These are phyloP conservation scores for Candida coquimbonensis DNA, from an alignment of 805 yeast species.

Conservation along the genomic window DNA sequence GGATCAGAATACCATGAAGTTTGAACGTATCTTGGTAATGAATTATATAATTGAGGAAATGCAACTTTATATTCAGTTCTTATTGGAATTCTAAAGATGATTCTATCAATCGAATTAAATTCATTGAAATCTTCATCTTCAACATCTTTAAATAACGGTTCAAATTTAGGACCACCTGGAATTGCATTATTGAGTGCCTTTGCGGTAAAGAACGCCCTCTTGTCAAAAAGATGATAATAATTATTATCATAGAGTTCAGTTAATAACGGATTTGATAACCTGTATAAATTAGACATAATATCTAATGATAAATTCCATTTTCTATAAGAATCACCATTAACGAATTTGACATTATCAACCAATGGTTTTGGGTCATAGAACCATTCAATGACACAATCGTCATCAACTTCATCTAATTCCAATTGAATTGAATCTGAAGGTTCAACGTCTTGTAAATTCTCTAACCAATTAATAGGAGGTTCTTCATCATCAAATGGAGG, in stretches of 20 bases:
- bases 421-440: conserved; percentile 65
- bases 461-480: conserved; percentile 81
- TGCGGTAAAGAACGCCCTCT: conserved; percentile 78
- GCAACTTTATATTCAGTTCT: conserved; percentile 84
- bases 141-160: conserved; percentile 66
- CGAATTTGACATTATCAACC: conserved; percentile 43
- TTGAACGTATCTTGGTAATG: conserved; percentile 59
- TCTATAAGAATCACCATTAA: conserved; percentile 74
- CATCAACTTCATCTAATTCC: conserved; percentile 59
- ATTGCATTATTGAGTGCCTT: conserved; percentile 81
- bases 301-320: conserved; percentile 60
- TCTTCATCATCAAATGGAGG: conserved; percentile 98
- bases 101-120: conserved; percentile 82
- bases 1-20: conserved; percentile 62
- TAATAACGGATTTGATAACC: conserved; percentile 65
- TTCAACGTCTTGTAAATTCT: conserved; percentile 66
- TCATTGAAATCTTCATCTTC: conserved; percentile 78
- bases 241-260: conserved; percentile 47
- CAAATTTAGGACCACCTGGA: conserved; percentile 96
- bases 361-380: conserved; percentile 74
- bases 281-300: conserved; percentile 57
- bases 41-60: conserved; percentile 78
- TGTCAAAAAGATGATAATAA: conserved; percentile 66
- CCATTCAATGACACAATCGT: conserved; percentile 62
- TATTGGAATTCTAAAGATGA: conserved; percentile 70